Evolutionary conservation across 441 rosid species (phyloP).

Genomic region (Pelargonium australe): DNA sequence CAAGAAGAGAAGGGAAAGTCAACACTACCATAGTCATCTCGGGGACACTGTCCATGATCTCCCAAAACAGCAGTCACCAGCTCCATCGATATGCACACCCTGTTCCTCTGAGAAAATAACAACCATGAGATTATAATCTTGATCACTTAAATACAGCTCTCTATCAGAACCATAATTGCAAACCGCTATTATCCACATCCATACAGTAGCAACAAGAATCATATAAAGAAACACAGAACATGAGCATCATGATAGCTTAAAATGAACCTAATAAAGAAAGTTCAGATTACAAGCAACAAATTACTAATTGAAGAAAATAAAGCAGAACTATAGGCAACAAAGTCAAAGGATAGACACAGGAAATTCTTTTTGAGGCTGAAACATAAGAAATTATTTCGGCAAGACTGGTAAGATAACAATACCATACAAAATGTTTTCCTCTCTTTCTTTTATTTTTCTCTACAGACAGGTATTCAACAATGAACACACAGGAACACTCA

Average conservation of each 20-base stretch:
- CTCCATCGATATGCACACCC: conserved; percentile 93
- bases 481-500: neutral
- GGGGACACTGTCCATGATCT: conserved; percentile 95
- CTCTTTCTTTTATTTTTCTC: too few species aligned
- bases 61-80: conserved; percentile 96
- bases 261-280: neutral
- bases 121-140: neutral
- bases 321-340: too few species aligned
- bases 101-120: conserved; percentile 46
- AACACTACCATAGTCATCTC: conserved; percentile 67
- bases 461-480: neutral
- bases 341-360: too few species aligned
- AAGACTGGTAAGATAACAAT: too few species aligned
- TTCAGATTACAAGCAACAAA: neutral
- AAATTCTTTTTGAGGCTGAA: too few species aligned
- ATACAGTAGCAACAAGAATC: neutral
- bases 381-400: too few species aligned
- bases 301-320: neutral
- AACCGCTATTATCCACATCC: neutral
- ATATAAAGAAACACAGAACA: neutral
- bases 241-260: neutral
- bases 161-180: neutral
- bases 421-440: too few species aligned
- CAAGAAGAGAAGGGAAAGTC: conserved; percentile 13
- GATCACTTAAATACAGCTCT: neutral